A percentile compares a stretch with the other conserved stretches of the same genome.
Conservation (phyloP, 116 monocot genomes). For the Iris pallida region DNA sequence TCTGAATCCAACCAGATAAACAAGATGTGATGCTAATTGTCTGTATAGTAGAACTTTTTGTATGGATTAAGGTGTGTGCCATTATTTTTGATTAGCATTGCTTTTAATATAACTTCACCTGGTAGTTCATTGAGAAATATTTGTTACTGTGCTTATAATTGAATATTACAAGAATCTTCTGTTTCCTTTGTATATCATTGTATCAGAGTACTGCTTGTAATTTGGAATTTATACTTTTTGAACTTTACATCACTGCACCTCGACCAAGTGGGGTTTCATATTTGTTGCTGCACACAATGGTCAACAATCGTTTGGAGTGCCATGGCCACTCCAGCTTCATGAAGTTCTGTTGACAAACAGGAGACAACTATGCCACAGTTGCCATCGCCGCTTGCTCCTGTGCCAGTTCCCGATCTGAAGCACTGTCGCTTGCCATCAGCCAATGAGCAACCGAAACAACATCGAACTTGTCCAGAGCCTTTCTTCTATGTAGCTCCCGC, state of each 20-base stretch:
- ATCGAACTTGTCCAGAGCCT: background rate
- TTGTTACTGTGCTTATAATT: no score
- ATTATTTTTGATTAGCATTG: no score
- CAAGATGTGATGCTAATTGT: no score
- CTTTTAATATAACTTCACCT: no score
- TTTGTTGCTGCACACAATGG: background rate
- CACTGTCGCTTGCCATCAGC: background rate
- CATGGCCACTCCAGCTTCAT: background rate
- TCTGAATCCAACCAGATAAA: no score
- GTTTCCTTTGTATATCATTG: no score
- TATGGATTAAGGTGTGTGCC: no score
- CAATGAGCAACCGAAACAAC: constrained; percentile 7
- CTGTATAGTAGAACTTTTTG: no score
- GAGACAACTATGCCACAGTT: background rate
- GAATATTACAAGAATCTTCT: no score
- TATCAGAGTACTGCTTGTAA: background rate
- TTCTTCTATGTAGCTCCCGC: background rate
- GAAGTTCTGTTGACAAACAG: constrained; percentile 5
- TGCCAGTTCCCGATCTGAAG: background rate
- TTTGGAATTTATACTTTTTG: no score
- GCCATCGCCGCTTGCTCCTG: background rate
- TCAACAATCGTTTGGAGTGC: background rate
- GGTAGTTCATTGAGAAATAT: no score
- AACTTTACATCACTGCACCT: background rate
- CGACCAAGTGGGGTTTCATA: background rate